A percentile compares a stretch with the other conserved stretches of the same genome.
Conservation (phyloP, 305 asterid genomes). For the Fraxinus sp. region DNA sequence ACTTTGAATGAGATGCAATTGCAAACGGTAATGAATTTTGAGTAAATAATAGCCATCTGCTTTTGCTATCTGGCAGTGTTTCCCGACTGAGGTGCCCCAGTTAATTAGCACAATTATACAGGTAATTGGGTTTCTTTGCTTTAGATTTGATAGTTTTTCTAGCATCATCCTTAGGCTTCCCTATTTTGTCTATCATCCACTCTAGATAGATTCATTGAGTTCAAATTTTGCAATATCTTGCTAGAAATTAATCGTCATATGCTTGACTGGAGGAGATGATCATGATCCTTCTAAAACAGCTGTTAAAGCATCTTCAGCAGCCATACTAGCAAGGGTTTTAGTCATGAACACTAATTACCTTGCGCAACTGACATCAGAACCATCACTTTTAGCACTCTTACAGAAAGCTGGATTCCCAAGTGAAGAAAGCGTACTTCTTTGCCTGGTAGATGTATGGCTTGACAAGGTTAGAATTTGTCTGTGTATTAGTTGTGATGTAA, state of each 20-base stretch:
- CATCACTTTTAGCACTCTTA: conserved; percentile 57
- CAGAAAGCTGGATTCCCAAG: conserved; percentile 70
- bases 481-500: no score
- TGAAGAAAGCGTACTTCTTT: conserved; percentile 81
- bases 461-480: conserved; percentile 37
- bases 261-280: conserved; percentile 89
- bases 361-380: conserved; percentile 82
- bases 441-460: conserved; percentile 93
- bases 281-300: conserved; percentile 78
- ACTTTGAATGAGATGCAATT: conserved; percentile 7
- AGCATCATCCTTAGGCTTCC: background rate
- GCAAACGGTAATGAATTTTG: conserved; percentile 1
- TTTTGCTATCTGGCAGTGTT: conserved; percentile 62
- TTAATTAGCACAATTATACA: conserved; percentile 71
- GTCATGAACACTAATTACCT: conserved; percentile 85
- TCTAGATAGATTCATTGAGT: conserved; percentile 13
- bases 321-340: conserved; percentile 84
- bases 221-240: conserved; percentile 27
- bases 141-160: conserved; percentile 5
- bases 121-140: conserved; percentile 41
- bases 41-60: conserved; percentile 23
- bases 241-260: conserved; percentile 71
- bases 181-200: conserved; percentile 1
- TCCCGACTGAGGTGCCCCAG: conserved; percentile 84
- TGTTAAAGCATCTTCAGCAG: conserved; percentile 75